Base-by-base conservation (phyloP, 139 green algal species). In the Astrephomene gubernaculifera region DNA sequence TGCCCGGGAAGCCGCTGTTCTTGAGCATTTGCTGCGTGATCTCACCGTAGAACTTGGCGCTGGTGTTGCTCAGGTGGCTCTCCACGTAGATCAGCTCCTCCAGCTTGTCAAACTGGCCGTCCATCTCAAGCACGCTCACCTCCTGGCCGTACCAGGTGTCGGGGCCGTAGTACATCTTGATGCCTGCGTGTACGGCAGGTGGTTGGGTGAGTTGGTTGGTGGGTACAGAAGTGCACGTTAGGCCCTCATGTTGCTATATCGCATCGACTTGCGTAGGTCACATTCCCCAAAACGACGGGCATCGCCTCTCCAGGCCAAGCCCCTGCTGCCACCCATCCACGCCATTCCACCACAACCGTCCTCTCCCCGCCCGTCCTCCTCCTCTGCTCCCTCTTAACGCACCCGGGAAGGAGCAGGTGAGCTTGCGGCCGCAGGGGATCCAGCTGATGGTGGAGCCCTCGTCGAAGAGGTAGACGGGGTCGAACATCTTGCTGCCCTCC, bases 71-170 rank as follows among this genome's bases (percentile, higher is more conserved):
- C 71, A 99, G 94, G 91, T 99, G 97, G 89, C 92, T 97, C 96
- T 99, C 98, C 68, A 99, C 96, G 90, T 99, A 99, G 95, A 99
- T 99, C 41, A 99, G 96, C 96, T 99, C 98, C 95, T 99, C 97
- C 60, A 99, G 94, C 94, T 99, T 99, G 93, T 99, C 97, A 87
- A 99, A 99, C 92, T 98, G 94, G 81, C 96, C 97, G 82, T 99
- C 97, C 96, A 99, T 98, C 92, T 99, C 97, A 81, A 99, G 89
- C 10, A 99, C 97, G 61, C 90, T 96, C 61, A 97, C 94, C 70
- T 87, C 82, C 82, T 87, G 41, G 71, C 82, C 96, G 86, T 96
- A 99, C 95, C 96, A 99, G 80, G 95, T 98, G 93, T 98, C 96
- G 27, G 96, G 96, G 90, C 96, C 96, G 86, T 98, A 98, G 89